Evolutionary conservation across 192 early-diverging fungal species (phyloP).

Genomic region (Rhizophagus sp.): DNA sequence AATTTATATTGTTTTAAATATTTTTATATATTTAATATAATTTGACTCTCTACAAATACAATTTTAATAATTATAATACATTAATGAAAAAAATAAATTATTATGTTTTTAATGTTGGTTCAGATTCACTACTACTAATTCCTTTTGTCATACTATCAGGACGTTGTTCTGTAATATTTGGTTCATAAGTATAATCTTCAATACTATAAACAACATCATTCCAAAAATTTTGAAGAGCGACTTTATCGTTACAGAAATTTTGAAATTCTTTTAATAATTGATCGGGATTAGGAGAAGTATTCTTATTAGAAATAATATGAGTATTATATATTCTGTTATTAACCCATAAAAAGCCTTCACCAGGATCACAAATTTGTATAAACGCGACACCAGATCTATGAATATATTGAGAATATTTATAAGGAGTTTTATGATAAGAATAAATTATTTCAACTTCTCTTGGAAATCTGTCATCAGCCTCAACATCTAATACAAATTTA

Average conservation of each 20-base stretch:
- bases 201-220: conserved; percentile 39
- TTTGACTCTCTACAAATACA: too few relatives aligned
- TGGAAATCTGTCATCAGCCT: conserved; percentile 79
- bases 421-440: conserved; percentile 63
- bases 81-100: too few relatives aligned
- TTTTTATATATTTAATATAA: too few relatives aligned
- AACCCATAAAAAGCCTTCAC: conserved; percentile 84
- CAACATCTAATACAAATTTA: conserved; percentile 92
- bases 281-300: conserved; percentile 55
- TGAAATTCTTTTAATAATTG: conserved; percentile 57
- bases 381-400: conserved; percentile 90
- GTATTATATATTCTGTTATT: conserved; percentile 78
- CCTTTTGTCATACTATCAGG: too few relatives aligned
- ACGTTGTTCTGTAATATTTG: too few relatives aligned
- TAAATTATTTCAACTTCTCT: conserved; percentile 54
- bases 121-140: too few relatives aligned
- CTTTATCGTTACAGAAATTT: conserved; percentile 60
- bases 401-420: conserved; percentile 85
- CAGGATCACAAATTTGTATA: conserved; percentile 80
- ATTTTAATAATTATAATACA: too few relatives aligned
- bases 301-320: conserved; percentile 39
- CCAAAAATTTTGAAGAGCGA: conserved; percentile 69
- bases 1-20: too few relatives aligned
- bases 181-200: background rate
- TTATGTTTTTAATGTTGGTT: too few relatives aligned